Evolutionary conservation across 345 rosid species (phyloP).

Genomic region (Lepidium sativum): DNA sequence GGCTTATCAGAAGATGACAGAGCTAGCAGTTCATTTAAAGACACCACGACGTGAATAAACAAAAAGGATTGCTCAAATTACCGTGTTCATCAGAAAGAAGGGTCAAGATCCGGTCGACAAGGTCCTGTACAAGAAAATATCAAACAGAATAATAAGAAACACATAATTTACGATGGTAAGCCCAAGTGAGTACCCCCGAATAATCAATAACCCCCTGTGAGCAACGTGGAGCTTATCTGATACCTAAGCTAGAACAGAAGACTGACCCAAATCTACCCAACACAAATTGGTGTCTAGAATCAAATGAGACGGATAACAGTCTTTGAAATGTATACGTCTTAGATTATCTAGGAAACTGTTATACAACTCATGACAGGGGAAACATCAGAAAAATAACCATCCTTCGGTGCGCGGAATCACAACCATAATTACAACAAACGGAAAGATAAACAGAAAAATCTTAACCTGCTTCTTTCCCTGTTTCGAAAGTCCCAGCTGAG

Average conservation of each 20-base stretch:
- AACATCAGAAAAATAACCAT: no score
- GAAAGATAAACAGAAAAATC: neutral
- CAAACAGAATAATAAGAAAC: neutral
- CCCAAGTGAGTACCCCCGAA: neutral
- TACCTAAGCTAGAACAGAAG: neutral
- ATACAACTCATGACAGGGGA: no score
- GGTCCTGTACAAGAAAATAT: conserved; percentile 48
- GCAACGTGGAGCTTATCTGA: neutral
- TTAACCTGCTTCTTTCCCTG: conserved; percentile 96
- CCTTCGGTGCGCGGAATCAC: no score
- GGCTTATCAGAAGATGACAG: neutral
- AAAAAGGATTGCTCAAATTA: conserved; percentile 16
- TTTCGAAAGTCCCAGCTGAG: conserved; percentile 77
- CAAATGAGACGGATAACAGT: no score
- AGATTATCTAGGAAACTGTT: no score
- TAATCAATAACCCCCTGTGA: no score
- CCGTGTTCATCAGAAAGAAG: conserved; percentile 70
- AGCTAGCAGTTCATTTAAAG: no score
- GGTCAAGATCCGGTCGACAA: conserved; percentile 66
- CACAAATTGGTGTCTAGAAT: no score
- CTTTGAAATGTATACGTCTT: no score
- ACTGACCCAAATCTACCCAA: no score
- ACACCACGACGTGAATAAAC: neutral
- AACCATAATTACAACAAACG: neutral
- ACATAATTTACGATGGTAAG: neutral